phyloP scores from a whole-genome alignment of 352 stramenopile species.

The Phytophthora pisi region DNA sequence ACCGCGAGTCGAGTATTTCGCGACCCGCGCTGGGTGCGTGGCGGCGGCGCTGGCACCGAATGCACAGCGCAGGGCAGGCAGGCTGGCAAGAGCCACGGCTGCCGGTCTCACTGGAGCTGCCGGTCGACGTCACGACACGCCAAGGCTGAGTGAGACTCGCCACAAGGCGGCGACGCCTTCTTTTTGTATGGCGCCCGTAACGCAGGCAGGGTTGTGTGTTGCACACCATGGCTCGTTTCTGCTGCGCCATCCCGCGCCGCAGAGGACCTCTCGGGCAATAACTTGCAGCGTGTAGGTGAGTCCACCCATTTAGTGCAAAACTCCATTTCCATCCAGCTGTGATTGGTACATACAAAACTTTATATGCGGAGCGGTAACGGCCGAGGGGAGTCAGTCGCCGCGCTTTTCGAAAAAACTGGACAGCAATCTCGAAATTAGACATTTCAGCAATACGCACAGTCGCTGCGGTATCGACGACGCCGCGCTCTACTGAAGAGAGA shows the following conservation, averaged over 20 bases:
- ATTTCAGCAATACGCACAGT: constrained; percentile 27
- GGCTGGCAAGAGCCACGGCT: too few relatives aligned
- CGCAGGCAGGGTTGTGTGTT: constrained; percentile 15
- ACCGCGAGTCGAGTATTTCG: not conserved
- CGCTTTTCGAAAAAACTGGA: constrained; percentile 23
- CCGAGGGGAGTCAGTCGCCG: constrained; percentile 32
- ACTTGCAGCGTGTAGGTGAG: not conserved
- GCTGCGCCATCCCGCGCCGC: not conserved
- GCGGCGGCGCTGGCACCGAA: not conserved
- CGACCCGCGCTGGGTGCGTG: not conserved
- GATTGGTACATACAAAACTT: not conserved
- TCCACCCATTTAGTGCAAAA: not conserved
- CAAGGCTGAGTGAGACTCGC: not conserved
- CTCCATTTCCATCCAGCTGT: too few relatives aligned
- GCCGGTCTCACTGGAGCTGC: not conserved
- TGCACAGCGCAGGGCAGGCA: not conserved
- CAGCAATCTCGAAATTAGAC: constrained; percentile 20
- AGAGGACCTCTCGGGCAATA: constrained; percentile 22
- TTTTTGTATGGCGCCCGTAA: constrained; percentile 17
- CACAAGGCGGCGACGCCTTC: constrained; percentile 21
- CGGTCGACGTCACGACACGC: not conserved
- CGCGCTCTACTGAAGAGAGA: constrained; percentile 26
- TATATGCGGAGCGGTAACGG: constrained; percentile 15
- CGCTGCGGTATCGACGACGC: constrained; percentile 36
- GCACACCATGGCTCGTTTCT: constrained; percentile 22